Conservation (phyloP, 108 stramenopile genomes). For the Cyclotella sp. region DNA sequence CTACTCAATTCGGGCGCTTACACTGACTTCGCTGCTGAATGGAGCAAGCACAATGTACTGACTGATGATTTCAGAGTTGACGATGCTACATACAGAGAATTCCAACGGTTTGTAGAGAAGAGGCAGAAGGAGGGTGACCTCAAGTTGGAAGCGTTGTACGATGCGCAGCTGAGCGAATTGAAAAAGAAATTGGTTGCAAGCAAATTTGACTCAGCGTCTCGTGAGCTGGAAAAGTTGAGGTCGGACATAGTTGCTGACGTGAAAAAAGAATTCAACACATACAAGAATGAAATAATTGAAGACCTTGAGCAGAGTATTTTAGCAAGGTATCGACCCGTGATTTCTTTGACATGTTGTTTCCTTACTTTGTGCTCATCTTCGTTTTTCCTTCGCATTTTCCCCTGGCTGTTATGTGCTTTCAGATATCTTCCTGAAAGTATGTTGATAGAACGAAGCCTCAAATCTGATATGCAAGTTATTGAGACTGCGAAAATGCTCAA, state of each 20-base stretch:
- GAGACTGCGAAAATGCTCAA: slow-evolving; percentile 72
- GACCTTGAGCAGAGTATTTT: slow-evolving; percentile 81
- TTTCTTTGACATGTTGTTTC: neutral
- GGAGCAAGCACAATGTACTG: slow-evolving; percentile 74
- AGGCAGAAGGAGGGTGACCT: slow-evolving; percentile 74
- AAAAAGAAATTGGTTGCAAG: slow-evolving; percentile 70
- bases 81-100: slow-evolving; percentile 75
- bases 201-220: slow-evolving; percentile 70
- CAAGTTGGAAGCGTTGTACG: slow-evolving; percentile 79
- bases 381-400: neutral
- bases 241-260: slow-evolving; percentile 75
- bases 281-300: slow-evolving; percentile 87
- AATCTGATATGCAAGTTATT: slow-evolving; percentile 70
- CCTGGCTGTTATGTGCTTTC: neutral
- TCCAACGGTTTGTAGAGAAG: slow-evolving; percentile 72
- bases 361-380: neutral
- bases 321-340: slow-evolving; percentile 81
- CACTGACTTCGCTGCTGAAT: slow-evolving; percentile 87
- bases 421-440: slow-evolving; percentile 87
- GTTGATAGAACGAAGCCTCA: slow-evolving; percentile 74
- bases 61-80: slow-evolving; percentile 81
- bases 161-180: slow-evolving; percentile 66
- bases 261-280: slow-evolving; percentile 81
- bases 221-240: slow-evolving; percentile 71
- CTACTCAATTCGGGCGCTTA: slow-evolving; percentile 63